A percentile compares a stretch with the other conserved stretches of the same genome.
Conservation (phyloP, 805 yeast species). For the Torulaspora franciscae region DNA sequence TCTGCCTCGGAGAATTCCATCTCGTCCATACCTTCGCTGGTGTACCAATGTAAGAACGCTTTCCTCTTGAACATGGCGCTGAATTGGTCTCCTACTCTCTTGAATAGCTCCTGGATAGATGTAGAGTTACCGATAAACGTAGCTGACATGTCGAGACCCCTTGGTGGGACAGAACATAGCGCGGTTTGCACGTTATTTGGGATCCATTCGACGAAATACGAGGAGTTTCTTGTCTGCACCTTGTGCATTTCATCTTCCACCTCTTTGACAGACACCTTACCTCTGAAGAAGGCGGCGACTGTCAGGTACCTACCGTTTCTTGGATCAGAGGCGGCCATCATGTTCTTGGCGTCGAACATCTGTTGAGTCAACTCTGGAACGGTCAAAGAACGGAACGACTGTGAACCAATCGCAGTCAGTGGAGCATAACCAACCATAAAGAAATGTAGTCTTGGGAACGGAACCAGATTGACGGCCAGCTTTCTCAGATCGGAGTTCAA, state of each 20-base stretch:
- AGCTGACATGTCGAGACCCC: conserved; percentile 80
- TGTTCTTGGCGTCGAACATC: conserved; percentile 84
- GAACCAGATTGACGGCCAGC: conserved; percentile 89
- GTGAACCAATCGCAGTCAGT: conserved; percentile 72
- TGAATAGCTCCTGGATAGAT: conserved; percentile 84
- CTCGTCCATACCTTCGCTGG: conserved; percentile 94
- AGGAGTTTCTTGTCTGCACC: conserved; percentile 75
- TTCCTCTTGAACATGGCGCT: conserved; percentile 88
- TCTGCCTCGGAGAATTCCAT: conserved; percentile 92
- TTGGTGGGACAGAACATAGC: conserved; percentile 86
- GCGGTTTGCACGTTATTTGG: conserved; percentile 94
- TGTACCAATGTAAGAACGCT: conserved; percentile 96
- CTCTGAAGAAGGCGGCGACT: conserved; percentile 91
- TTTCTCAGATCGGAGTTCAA: conserved; percentile 88
- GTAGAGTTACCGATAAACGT: conserved; percentile 93
- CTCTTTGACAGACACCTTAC: conserved; percentile 87
- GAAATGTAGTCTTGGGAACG: conserved; percentile 92
- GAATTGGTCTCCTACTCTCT: conserved; percentile 85
- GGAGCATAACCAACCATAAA: conserved; percentile 96
- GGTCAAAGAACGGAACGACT: conserved; percentile 75
- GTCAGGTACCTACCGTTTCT: conserved; percentile 86
- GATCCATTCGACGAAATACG: conserved; percentile 91
- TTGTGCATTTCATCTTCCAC: conserved; percentile 90
- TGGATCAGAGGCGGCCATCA: conserved; percentile 96
- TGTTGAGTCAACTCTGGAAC: conserved; percentile 93